Evolutionary conservation across 192 early-diverging fungal genomes (phyloP), one percentile per base, ranked within the genome.

Genomic region (Podila horticola): DNA sequence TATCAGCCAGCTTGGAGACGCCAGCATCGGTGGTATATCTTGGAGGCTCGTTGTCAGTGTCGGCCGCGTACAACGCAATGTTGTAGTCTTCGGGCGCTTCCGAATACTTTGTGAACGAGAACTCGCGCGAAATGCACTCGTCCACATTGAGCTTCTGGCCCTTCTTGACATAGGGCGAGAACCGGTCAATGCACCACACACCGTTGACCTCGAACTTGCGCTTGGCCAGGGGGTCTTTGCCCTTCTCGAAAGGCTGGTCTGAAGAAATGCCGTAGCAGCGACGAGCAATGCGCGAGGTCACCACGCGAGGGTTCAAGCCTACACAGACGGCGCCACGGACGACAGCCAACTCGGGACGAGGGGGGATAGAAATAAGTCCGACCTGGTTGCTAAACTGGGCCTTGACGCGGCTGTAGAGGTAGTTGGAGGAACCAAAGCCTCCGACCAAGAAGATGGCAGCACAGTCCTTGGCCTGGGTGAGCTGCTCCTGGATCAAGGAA

Each of bases 361-460:
- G 79, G 19, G 87, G 85, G 26, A 81, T 65, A 22, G 66, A 67
- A 22, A 86, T 75, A 20, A 62, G 71, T 3, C 33, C 45, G 12
- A 86, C 71, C 59, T 66, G 36, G 33, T 51, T 55, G 24, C 36
- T 61, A 66, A 85, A 84, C 15, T 51, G 28, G 24, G 51, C 8
- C 67, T 74, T 72, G 26, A 88, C 58, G 31, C 61, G 34, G 8
- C 63, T 33, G 30, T 75, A 75, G 15, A 88, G 38, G 41, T 86
- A 86, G 10, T 63, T 59, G 4, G 85, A 86, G 26, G 82, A 73
- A 31, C 85, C 85, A 64, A 86, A 86, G 19, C 87, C 87, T 19
- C 87, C 87, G 6, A 88, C 87, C 49, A 88, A 30, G 74, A 88
- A 88, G 17, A 85, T 82, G 15, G 84, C 75, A 29, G 76, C 59